Evolutionary conservation across 352 stramenopile species (phyloP).

Genomic region (Pythium aristosporum): DNA sequence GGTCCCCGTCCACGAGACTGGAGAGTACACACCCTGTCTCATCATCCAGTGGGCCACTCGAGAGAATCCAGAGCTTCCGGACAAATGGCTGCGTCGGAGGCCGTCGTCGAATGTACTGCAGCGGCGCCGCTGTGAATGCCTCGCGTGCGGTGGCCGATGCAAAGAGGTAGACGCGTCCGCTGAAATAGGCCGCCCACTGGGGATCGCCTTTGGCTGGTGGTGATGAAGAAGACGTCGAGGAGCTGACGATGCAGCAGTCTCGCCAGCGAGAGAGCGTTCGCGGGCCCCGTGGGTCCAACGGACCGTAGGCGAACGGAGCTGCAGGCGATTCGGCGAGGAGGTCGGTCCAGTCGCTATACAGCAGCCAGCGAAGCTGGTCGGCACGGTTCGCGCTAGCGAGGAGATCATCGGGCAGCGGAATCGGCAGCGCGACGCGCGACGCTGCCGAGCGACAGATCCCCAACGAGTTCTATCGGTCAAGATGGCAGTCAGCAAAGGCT

Average conservation of each 20-base stretch:
- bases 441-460: conserved; percentile 44
- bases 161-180: conserved; percentile 55
- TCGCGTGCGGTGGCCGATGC: conserved; percentile 33
- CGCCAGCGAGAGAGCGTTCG: conserved; percentile 51
- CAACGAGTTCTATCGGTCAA: conserved; percentile 34
- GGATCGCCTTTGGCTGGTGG: conserved; percentile 37
- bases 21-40: conserved; percentile 11
- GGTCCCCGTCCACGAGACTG: conserved; percentile 18
- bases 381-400: conserved; percentile 26
- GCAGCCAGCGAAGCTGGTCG: conserved; percentile 60
- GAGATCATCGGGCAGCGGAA: conserved; percentile 46
- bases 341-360: conserved; percentile 56
- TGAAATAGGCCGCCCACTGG: conserved; percentile 40
- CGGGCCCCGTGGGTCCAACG: conserved; percentile 8
- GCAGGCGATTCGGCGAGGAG: conserved; percentile 22
- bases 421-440: conserved; percentile 33
- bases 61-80: conserved; percentile 45
- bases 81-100: conserved; percentile 21
- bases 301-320: conserved; percentile 19
- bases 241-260: conserved; percentile 57
- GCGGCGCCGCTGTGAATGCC: conserved; percentile 41
- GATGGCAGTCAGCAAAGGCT: not conserved
- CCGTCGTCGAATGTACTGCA: conserved; percentile 43
- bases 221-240: conserved; percentile 13
- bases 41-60: conserved; percentile 10